Evolutionary conservation across 2,329 filamentous ascomycete species (phyloP).

Genomic region (Dactylellina cionopaga): DNA sequence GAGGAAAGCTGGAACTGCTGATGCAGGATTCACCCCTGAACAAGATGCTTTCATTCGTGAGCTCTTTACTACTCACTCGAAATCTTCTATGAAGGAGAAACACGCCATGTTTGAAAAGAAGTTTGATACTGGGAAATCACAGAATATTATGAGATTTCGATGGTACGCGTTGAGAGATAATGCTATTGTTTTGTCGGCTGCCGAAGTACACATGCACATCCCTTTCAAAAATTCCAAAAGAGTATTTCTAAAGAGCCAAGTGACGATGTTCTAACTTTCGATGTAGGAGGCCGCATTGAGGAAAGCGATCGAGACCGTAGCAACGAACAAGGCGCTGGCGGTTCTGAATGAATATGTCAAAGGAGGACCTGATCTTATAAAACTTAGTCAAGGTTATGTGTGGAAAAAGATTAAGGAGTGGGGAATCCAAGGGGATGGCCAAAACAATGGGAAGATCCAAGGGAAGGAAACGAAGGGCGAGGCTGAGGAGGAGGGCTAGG

Average conservation of each 20-base stretch:
- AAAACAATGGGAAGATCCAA: neutral
- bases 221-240: neutral
- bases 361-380: neutral
- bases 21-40: conserved; percentile 3
- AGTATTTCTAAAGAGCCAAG: neutral
- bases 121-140: conserved; percentile 10
- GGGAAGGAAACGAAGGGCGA: neutral
- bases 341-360: conserved; percentile 19
- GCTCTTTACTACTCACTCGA: conserved; percentile 6
- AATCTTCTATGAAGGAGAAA: neutral
- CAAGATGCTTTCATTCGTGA: conserved; percentile 33
- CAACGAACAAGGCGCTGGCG: conserved; percentile 10
- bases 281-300: conserved; percentile 21
- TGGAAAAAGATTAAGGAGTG: conserved; percentile 39
- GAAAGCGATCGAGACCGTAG: conserved; percentile 13
- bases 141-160: conserved; percentile 24
- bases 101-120: conserved; percentile 14
- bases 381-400: conserved; percentile 23
- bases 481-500: neutral
- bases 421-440: neutral
- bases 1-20: neutral
- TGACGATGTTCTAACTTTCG: neutral
- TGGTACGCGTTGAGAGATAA: conserved; percentile 35
- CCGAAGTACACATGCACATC: conserved; percentile 8
- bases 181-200: neutral